phyloP scores from a whole-genome alignment of 179 eudicot species.

The Amaranthus tricolor region DNA sequence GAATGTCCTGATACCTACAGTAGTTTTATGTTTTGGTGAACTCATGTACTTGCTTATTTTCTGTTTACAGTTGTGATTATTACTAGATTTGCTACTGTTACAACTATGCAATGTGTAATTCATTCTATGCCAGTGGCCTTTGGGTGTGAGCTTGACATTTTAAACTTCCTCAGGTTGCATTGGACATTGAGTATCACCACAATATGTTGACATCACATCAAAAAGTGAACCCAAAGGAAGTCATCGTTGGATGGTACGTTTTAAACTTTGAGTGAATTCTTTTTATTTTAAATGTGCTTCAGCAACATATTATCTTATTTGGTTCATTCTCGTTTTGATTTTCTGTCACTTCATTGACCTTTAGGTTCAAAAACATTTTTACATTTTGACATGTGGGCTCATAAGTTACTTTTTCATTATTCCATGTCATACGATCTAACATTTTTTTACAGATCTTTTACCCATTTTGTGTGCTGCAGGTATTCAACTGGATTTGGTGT shows the following conservation, averaged over 20 bases:
- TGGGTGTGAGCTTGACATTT: background rate
- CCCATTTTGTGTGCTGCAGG: conserved; percentile 38
- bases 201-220: conserved; percentile 83
- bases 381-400: background rate
- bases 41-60: background rate
- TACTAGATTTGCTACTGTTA: background rate
- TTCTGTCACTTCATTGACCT: too few relatives aligned
- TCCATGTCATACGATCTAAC: background rate
- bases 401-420: too few relatives aligned
- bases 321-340: background rate
- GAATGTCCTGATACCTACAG: background rate
- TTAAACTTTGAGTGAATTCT: background rate
- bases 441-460: background rate
- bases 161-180: conserved; percentile 59
- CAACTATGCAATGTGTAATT: background rate
- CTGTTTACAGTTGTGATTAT: background rate
- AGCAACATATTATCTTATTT: too few relatives aligned
- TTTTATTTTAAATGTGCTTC: background rate
- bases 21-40: background rate
- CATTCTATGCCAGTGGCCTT: background rate
- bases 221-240: conserved; percentile 96
- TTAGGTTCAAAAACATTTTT: background rate
- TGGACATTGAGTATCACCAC: conserved; percentile 96
- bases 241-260: conserved; percentile 92
- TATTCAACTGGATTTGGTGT: conserved; percentile 97